Evolutionary conservation across 805 yeast species (phyloP).

Genomic region (Schwanniomyces vanrijiae): DNA sequence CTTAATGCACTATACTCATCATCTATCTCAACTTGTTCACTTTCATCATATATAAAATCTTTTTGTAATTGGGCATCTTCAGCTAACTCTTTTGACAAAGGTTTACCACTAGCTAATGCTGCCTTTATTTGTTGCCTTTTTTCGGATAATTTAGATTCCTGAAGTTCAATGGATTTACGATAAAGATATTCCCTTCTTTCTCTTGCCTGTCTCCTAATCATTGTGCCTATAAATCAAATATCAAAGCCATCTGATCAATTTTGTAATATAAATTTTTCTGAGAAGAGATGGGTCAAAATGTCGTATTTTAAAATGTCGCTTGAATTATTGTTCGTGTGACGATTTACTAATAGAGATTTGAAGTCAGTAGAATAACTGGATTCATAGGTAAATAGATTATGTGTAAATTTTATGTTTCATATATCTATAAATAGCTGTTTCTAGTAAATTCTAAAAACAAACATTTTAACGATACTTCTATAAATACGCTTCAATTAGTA

Average conservation of each 20-base stretch:
- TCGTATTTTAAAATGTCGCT: neutral
- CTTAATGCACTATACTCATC: conserved; percentile 88
- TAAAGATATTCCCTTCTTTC: conserved; percentile 93
- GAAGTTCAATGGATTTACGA: conserved; percentile 83
- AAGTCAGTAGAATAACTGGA: no score
- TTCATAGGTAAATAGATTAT: no score
- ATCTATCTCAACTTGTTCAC: conserved; percentile 67
- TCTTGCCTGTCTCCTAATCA: conserved; percentile 91
- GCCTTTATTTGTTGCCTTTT: conserved; percentile 84
- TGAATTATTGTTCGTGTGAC: no score
- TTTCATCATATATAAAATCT: conserved; percentile 85
- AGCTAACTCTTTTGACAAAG: conserved; percentile 84
- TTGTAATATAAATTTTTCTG: neutral
- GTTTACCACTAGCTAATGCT: conserved; percentile 89
- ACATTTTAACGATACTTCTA: no score
- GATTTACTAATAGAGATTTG: no score
- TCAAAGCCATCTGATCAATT: neutral
- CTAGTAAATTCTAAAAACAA: no score
- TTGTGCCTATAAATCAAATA: conserved; percentile 7
- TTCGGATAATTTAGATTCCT: conserved; percentile 81
- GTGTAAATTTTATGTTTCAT: no score
- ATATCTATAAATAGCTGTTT: no score
- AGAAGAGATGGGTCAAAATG: conserved; percentile 2
- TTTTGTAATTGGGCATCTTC: conserved; percentile 81
- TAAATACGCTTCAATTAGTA: no score